Evolutionary conservation across 495 filamentous ascomycete species (phyloP).

Genomic region (Sordaria brevicollis): DNA sequence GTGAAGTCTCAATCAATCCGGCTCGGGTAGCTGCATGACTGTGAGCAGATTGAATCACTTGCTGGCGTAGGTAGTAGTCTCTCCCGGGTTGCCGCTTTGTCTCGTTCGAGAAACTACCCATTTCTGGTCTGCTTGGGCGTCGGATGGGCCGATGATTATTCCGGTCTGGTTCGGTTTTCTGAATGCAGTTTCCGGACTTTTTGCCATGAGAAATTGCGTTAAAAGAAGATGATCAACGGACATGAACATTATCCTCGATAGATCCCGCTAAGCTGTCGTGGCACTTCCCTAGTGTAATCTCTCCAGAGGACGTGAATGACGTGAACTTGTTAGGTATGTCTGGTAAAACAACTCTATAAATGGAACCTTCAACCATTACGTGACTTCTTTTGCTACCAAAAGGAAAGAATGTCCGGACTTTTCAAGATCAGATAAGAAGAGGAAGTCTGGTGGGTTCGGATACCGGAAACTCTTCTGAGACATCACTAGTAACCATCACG

Average conservation of each 20-base stretch:
- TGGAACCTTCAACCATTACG: not conserved
- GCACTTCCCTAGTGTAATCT: not conserved
- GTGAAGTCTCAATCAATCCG: not conserved
- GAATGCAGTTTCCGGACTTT: not conserved
- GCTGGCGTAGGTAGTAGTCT: not conserved
- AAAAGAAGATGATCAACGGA: not conserved
- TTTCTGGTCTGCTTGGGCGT: not conserved
- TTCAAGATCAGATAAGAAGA: not conserved
- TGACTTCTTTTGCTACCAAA: not conserved
- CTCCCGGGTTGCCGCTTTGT: not conserved
- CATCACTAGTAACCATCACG: not conserved
- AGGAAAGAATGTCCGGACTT: not conserved
- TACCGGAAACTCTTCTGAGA: not conserved
- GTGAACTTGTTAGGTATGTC: not conserved
- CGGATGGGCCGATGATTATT: not conserved
- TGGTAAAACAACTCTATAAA: not conserved
- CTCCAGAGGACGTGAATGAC: too few species aligned
- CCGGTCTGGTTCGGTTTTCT: not conserved
- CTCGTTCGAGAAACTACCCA: not conserved
- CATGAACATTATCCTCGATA: not conserved
- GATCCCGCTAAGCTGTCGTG: not conserved
- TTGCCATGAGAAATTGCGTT: not conserved
- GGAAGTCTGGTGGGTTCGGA: not conserved
- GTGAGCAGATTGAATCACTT: not conserved
- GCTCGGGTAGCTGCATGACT: not conserved